These are phyloP conservation scores for Fusarium agapanthi DNA, from an alignment of 2,329 filamentous ascomycete genomes.

Conservation along the genomic window DNA sequence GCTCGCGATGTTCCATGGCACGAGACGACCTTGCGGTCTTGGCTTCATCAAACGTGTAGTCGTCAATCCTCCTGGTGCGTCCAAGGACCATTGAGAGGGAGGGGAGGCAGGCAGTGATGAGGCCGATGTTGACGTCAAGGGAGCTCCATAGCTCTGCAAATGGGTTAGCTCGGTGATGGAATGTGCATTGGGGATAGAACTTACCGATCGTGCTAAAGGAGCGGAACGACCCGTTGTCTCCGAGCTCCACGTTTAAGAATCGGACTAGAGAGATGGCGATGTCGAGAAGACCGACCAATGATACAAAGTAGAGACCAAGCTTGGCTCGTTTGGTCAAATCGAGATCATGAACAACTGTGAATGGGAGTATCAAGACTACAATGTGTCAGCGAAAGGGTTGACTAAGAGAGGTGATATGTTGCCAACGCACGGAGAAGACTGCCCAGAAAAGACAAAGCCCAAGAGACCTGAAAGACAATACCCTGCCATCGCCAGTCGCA, in stretches of 20 bases:
- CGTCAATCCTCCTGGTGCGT: not conserved
- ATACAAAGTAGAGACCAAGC: slow-evolving; percentile 15
- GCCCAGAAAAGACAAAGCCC: slow-evolving; percentile 24
- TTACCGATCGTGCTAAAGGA: slow-evolving; percentile 4
- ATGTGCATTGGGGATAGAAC: not conserved
- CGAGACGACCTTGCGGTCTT: slow-evolving; percentile 19
- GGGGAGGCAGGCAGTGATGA: slow-evolving; percentile 26
- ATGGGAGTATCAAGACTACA: slow-evolving; percentile 19
- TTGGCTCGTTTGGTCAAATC: slow-evolving; percentile 12
- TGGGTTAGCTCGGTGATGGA: not conserved
- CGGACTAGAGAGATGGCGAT: slow-evolving; percentile 25
- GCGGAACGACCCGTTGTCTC: slow-evolving; percentile 9
- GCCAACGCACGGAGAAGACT: slow-evolving; percentile 17
- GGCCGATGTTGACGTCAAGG: slow-evolving; percentile 29
- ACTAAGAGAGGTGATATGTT: fast-evolving
- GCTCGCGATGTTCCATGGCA: slow-evolving; percentile 10
- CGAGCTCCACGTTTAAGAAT: slow-evolving; percentile 25
- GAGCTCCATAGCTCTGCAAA: slow-evolving; percentile 29
- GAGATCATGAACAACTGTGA: slow-evolving; percentile 17
- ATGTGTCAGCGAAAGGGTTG: not conserved
- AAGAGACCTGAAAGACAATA: slow-evolving; percentile 20
- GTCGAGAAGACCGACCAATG: slow-evolving; percentile 23
- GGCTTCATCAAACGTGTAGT: slow-evolving; percentile 14
- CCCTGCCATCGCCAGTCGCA: slow-evolving; percentile 22
- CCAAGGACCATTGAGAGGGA: slow-evolving; percentile 20